Evolutionary conservation across 192 early-diverging fungal species (phyloP).

Genomic region (Gamsiella multidivaricata): DNA sequence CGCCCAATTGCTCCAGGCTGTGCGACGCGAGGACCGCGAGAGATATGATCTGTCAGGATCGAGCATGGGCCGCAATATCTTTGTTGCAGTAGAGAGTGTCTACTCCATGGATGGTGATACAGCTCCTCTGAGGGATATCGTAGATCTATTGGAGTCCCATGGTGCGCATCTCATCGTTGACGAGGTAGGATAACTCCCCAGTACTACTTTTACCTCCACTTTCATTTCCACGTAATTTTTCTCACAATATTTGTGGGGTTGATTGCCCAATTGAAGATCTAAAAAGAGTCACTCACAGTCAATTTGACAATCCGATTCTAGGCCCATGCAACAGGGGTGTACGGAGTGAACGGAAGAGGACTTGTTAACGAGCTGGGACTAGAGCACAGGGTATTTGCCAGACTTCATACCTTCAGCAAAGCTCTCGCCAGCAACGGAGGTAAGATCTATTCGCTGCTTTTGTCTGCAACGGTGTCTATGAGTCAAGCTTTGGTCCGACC

Average conservation of each 20-base stretch:
- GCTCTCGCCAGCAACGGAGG: constrained; percentile 84
- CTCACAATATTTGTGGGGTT: constrained; percentile 20
- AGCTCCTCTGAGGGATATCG: constrained; percentile 74
- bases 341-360: constrained; percentile 74
- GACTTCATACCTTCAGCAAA: constrained; percentile 88
- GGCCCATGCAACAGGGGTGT: constrained; percentile 86
- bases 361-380: constrained; percentile 72
- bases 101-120: constrained; percentile 90
- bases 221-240: constrained; percentile 8
- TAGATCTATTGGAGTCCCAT: constrained; percentile 56
- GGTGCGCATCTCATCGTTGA: constrained; percentile 80
- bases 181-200: constrained; percentile 63
- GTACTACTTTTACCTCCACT: neutral
- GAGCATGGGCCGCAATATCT: constrained; percentile 57
- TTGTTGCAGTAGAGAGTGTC: constrained; percentile 81
- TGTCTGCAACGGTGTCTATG: neutral
- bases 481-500: no score
- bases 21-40: constrained; percentile 34
- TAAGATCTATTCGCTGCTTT: constrained; percentile 27
- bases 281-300: neutral
- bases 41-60: constrained; percentile 2
- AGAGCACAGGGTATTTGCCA: constrained; percentile 74
- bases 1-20: constrained; percentile 33
- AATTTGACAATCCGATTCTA: constrained; percentile 33
- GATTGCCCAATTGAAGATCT: neutral